These are phyloP conservation scores for Orbilia oligospora DNA, from an alignment of 2,329 filamentous ascomycete genomes.

Conservation along the genomic window DNA sequence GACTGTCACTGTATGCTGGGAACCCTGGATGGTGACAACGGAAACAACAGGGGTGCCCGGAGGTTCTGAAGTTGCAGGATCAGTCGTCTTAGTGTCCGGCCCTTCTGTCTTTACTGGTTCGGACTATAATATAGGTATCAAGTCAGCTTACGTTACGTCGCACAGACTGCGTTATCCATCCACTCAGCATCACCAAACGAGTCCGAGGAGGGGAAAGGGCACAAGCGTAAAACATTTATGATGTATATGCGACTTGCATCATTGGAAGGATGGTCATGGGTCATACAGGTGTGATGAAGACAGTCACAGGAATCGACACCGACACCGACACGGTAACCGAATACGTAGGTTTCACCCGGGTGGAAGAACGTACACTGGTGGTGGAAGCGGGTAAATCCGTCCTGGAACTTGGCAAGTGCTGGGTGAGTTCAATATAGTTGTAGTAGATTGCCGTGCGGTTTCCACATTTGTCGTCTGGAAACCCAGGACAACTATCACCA, in stretches of 20 bases:
- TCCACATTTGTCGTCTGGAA: slow-evolving; percentile 76
- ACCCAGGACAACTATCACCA: slow-evolving; percentile 77
- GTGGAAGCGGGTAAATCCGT: slow-evolving; percentile 53
- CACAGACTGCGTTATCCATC: slow-evolving; percentile 36
- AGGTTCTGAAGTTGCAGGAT: not conserved
- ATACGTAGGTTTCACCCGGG: slow-evolving; percentile 43
- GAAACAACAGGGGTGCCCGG: slow-evolving; percentile 34
- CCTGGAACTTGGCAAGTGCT: slow-evolving; percentile 52
- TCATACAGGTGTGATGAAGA: slow-evolving; percentile 59
- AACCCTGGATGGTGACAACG: slow-evolving; percentile 40
- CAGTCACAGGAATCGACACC: slow-evolving; percentile 56
- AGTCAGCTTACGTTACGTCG: slow-evolving; percentile 17
- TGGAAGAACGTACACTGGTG: slow-evolving; percentile 58
- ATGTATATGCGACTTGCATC: slow-evolving; percentile 18
- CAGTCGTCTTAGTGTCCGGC: slow-evolving; percentile 4
- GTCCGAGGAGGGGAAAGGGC: slow-evolving; percentile 15
- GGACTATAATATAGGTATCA: slow-evolving; percentile 9
- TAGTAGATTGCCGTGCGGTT: slow-evolving; percentile 71
- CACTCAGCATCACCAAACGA: slow-evolving; percentile 29
- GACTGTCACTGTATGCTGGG: slow-evolving; percentile 39
- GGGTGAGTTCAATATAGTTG: slow-evolving; percentile 73
- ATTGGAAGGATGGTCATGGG: slow-evolving; percentile 42
- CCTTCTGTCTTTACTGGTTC: not conserved
- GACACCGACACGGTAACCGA: slow-evolving; percentile 53
- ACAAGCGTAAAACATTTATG: slow-evolving; percentile 18